Base-by-base conservation (phyloP, 2,329 filamentous ascomycete species). In the Colletotrichum eremochloae region DNA sequence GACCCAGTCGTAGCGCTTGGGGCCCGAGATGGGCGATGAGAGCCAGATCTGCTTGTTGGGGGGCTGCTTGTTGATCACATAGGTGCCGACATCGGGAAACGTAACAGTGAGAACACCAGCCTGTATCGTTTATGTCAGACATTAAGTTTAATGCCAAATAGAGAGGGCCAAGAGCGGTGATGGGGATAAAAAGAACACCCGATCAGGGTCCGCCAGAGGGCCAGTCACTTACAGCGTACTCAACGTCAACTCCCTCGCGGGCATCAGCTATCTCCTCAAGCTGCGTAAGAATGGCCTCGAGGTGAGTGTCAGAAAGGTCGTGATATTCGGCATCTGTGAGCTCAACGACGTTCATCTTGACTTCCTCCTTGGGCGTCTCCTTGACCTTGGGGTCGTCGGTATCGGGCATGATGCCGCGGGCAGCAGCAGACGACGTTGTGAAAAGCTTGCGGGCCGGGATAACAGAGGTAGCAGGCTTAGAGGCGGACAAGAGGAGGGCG, bases 41-140 rank as follows among this genome's bases (percentile, higher is more conserved):
- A 98, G 90, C 96, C 96, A 99, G 79, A 99, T 97, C 81, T 93
- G 96, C 86, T 95, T 96, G 87, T 98, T 98, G 29, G 96, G 95
- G 0, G 96, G 96, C 82, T 99, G 96, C 83, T 99, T 99, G 89
- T 99, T 99, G 84, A 99, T 89, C 72, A 99, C 94, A 80, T 97
- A 99, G 40, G 90, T 96, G 74, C 95, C 95, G 63, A 90, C 86
- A 15, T 87, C 85, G 1, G 90, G 89, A 76, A 94, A 90, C 8
- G 85, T 87, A 78, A 98, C 86, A 74, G 91, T 95, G 76, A 98
- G 87, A 68, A 98, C 95, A 67, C 96, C 96, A 66, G 94, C 89
- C 95, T 98, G 77, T 57, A 18, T 40, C 5, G 3, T 9, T 6
- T 2, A 12, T 50, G 40, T 68, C 52, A 68, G 40, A 44, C 31